Conservation (phyloP, 2,329 filamentous ascomycete species). For the Arthrobotrys entomopaga region DNA sequence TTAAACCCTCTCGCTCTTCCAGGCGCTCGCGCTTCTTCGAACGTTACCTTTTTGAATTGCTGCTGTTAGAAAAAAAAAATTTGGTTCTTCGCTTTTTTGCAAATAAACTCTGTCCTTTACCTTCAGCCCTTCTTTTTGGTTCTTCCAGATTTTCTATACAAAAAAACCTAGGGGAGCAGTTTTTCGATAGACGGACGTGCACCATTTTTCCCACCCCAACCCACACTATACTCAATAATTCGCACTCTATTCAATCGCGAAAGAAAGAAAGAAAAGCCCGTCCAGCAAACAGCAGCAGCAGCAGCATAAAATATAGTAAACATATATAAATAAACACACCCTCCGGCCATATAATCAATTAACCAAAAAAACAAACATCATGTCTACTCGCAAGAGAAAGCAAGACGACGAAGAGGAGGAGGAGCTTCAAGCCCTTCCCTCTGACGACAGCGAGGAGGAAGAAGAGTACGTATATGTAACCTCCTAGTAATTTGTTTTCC, state of each 20-base stretch:
- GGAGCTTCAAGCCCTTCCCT: constrained; percentile 57
- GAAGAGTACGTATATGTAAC: constrained; percentile 55
- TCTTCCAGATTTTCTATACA: background rate
- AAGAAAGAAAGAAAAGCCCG: too few relatives aligned
- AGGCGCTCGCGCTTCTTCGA: constrained; percentile 26
- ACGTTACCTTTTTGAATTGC: constrained; percentile 5
- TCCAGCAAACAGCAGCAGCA: background rate
- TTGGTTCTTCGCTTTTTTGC: constrained; percentile 19
- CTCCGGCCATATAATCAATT: too few relatives aligned
- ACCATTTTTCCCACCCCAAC: background rate
- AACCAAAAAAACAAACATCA: constrained; percentile 7
- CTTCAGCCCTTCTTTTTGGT: constrained; percentile 11
- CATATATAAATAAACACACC: background rate
- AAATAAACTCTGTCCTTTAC: constrained; percentile 49
- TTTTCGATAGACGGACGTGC: constrained; percentile 1
- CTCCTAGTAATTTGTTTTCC: too few relatives aligned
- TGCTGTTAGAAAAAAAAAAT: background rate
- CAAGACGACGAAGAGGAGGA: constrained; percentile 57
- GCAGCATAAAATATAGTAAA: constrained; percentile 10
- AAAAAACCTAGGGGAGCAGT: background rate
- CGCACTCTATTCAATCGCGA: too few relatives aligned
- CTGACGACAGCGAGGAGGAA: constrained; percentile 58
- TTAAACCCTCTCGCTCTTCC: constrained; percentile 12
- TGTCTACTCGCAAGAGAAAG: constrained; percentile 58
- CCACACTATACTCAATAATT: background rate